phyloP scores from a whole-genome alignment of 306 rosid species.

The Castanospermum australe region DNA sequence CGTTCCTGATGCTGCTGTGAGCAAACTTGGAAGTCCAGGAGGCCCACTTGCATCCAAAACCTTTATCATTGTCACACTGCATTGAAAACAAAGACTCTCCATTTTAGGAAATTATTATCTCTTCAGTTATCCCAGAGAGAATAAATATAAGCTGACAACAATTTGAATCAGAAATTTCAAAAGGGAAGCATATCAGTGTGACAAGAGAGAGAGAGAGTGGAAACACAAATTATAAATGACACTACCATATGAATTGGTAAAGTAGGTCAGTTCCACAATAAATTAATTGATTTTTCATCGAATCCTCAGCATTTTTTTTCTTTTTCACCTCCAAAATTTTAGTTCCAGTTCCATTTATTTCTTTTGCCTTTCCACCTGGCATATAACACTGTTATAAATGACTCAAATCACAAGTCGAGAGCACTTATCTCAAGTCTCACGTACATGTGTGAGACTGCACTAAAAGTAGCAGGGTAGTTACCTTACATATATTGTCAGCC shows the following conservation, averaged over 20 bases:
- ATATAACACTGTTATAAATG: constrained; percentile 2
- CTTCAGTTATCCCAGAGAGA: constrained; percentile 3
- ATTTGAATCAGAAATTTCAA: constrained; percentile 19
- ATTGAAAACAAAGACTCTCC: constrained; percentile 22
- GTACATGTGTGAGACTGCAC: constrained; percentile 8
- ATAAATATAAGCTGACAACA: constrained; percentile 7
- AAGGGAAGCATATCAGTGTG: neutral
- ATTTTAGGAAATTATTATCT: constrained; percentile 27
- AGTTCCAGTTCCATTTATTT: neutral
- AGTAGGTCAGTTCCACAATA: neutral
- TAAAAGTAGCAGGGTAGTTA: neutral
- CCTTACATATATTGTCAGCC: constrained; percentile 16
- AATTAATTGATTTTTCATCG: constrained; percentile 6
- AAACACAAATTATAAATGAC: constrained; percentile 9
- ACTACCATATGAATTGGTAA: constrained; percentile 5
- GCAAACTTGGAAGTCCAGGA: constrained; percentile 95
- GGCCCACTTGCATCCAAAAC: constrained; percentile 98
- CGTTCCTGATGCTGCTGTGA: constrained; percentile 63
- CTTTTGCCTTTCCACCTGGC: constrained; percentile 10
- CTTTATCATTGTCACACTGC: constrained; percentile 75
- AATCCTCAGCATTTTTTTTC: neutral
- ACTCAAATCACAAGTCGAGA: constrained; percentile 22
- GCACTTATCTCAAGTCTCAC: constrained; percentile 22
- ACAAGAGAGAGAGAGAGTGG: neutral
- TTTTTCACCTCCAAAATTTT: neutral